These are phyloP conservation scores for Aspergillus aculeatus DNA, from an alignment of 2,329 filamentous ascomycete genomes.

Conservation along the genomic window DNA sequence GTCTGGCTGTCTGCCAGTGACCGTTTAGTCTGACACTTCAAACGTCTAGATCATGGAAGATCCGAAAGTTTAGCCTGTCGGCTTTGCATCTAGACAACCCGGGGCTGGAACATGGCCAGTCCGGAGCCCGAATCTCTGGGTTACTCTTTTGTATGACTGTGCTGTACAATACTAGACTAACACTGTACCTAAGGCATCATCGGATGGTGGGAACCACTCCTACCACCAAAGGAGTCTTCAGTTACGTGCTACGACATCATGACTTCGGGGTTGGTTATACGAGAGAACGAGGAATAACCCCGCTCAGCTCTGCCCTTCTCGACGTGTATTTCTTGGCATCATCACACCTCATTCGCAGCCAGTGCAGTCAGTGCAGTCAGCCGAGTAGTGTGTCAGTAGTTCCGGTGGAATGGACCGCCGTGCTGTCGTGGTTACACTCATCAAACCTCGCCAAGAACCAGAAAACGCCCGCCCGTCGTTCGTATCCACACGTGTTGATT, in stretches of 20 bases:
- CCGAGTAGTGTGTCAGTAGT: not conserved
- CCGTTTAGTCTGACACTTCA: not conserved
- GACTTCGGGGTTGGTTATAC: constrained; percentile 3
- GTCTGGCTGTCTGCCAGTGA: not conserved
- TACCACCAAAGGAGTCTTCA: not conserved
- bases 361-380: too few relatives aligned
- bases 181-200: not conserved
- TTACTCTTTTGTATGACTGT: not conserved
- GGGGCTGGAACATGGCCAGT: not conserved
- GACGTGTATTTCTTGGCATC: not conserved
- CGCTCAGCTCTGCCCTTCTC: not conserved
- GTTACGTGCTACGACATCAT: not conserved
- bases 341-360: not conserved
- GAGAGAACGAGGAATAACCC: not conserved
- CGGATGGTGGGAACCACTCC: not conserved
- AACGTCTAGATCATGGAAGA: not conserved
- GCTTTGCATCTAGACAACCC: not conserved
- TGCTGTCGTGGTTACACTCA: constrained; percentile 3
- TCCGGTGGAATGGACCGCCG: constrained; percentile 1
- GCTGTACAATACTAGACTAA: too few relatives aligned
- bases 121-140: not conserved
- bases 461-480: not conserved
- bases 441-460: not conserved
- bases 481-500: constrained; percentile 6
- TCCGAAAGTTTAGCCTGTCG: not conserved